Base-by-base conservation (phyloP, 2,329 filamentous ascomycete species). In the Aspergillus ibericus region DNA sequence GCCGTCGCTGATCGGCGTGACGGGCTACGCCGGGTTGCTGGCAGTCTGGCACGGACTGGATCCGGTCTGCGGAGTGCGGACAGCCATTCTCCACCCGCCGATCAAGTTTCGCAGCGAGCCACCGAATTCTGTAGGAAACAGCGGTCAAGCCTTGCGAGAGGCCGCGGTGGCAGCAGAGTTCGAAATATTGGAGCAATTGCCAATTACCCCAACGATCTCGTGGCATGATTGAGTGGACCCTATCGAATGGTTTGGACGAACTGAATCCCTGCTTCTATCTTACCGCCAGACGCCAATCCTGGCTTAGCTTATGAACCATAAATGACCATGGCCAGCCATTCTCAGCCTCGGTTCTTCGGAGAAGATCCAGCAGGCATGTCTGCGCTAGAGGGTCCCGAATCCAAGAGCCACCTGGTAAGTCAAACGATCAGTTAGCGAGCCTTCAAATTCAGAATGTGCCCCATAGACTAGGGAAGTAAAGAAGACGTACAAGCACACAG, bases 401-500 rank as follows among this genome's bases (percentile, higher is more conserved):
- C 70, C 70, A 73, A 10, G 66, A 64, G 46, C 68, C 63, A 49
- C 68, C 71, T 73, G 42, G 12, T 47, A 36, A 2, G 18, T 13
- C 25, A 44, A 13, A 25, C 32, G 12, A 22, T 59, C 18, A 56
- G 46, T 35, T 52, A 20, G 29, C 47, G n/a, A 20, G n/a, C 9
- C 36, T 42, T 51, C 13, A 15, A 16, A n/a, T 12, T 22, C 25
- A 3, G 8, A 8, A 27, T 10, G 38, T 42, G 38, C 10, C 18
- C 38, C 18, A 22, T 16, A 27, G 18, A 15, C 25, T 18, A 40
- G 38, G 25, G n/a, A 20, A 38, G 46, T 18, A 20, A 16, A 10
- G 35, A 29, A 12, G 15, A 59, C 69, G 50, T 62, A 72, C 72
- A 74, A 29, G 68, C 70, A 63, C 67, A 70, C 5, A 74, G 61